Percentiles rank a stretch among this genome's conserved stretches.
Conservation (phyloP, 371 early-diverging fungal species). For the Lichtheimia hyalospora region DNA sequence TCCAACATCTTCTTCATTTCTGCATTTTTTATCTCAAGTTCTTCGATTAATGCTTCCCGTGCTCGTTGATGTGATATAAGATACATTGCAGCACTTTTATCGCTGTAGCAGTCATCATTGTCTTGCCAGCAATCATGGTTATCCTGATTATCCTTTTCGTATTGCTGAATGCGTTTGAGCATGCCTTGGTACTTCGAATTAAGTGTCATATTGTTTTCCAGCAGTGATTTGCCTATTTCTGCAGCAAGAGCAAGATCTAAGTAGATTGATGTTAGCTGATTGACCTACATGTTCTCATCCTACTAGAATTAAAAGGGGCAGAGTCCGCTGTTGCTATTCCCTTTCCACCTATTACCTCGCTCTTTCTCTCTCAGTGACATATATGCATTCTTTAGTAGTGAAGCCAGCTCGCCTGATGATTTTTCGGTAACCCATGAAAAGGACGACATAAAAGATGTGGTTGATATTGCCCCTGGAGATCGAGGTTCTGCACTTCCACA, state of each 20-base stretch:
- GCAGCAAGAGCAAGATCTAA: constrained; percentile 56
- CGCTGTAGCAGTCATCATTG: constrained; percentile 9
- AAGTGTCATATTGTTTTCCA: constrained; percentile 52
- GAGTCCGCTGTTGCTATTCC: too few species aligned
- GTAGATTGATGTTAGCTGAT: not conserved
- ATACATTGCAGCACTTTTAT: constrained; percentile 13
- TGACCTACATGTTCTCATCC: too few species aligned
- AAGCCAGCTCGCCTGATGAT: constrained; percentile 35
- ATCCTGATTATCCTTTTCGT: constrained; percentile 5
- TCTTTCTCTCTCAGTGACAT: constrained; percentile 38
- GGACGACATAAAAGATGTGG: constrained; percentile 34
- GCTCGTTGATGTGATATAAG: constrained; percentile 28
- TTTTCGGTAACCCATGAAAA: constrained; percentile 47
- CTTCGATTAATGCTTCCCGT: constrained; percentile 37
- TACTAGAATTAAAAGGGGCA: too few species aligned
- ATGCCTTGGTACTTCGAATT: constrained; percentile 52
- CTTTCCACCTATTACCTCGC: constrained; percentile 20
- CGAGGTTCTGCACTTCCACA: constrained; percentile 7
- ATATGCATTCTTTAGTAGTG: constrained; percentile 39
- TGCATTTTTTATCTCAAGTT: constrained; percentile 39
- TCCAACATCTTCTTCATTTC: constrained; percentile 37
- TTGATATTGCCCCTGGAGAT: constrained; percentile 29
- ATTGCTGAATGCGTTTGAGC: constrained; percentile 30
- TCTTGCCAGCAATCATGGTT: constrained; percentile 4
- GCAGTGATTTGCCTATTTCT: constrained; percentile 56